Conservation (phyloP, 257 asterid genomes). For the Leonotis leonurus region DNA sequence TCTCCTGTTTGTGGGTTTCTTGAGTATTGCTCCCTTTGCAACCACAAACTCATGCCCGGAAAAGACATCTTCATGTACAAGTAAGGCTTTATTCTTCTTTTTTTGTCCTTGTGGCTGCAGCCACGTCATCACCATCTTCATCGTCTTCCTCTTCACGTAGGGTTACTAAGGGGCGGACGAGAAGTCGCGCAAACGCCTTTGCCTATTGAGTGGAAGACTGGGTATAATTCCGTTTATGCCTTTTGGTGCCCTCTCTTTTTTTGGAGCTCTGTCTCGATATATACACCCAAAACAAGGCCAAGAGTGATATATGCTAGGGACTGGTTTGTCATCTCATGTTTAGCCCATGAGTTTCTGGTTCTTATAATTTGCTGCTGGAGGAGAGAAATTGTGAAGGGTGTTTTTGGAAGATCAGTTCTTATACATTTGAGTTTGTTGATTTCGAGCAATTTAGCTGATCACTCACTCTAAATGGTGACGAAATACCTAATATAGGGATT, state of each 20-base stretch:
- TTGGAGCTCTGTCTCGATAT: constrained; percentile 3
- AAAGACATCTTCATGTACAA: constrained; percentile 96
- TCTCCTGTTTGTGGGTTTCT: constrained; percentile 38
- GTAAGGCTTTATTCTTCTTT: too few species aligned
- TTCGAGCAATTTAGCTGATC: too few species aligned
- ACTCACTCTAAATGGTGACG: too few species aligned
- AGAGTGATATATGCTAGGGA: constrained; percentile 25
- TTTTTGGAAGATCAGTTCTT: constrained; percentile 11
- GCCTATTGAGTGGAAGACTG: constrained; percentile 33
- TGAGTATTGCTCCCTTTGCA: constrained; percentile 70
- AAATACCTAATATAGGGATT: too few species aligned
- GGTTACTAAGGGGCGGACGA: constrained; percentile 29
- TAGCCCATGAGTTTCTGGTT: constrained; percentile 27
- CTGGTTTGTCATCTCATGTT: constrained; percentile 19
- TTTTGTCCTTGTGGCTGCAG: constrained; percentile 23
- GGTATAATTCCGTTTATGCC: constrained; percentile 38
- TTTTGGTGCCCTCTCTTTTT: constrained; percentile 7
- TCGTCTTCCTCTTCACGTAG: constrained; percentile 19
- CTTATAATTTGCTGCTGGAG: constrained; percentile 27
- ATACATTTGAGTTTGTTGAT: not conserved
- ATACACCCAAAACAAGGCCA: too few species aligned
- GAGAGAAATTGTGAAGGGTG: constrained; percentile 26
- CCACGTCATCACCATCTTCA: constrained; percentile 27
- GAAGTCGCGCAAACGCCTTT: constrained; percentile 44
- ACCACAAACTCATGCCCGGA: constrained; percentile 52